phyloP scores from a whole-genome alignment of 257 asterid genomes.

The Penstemon eatonii region DNA sequence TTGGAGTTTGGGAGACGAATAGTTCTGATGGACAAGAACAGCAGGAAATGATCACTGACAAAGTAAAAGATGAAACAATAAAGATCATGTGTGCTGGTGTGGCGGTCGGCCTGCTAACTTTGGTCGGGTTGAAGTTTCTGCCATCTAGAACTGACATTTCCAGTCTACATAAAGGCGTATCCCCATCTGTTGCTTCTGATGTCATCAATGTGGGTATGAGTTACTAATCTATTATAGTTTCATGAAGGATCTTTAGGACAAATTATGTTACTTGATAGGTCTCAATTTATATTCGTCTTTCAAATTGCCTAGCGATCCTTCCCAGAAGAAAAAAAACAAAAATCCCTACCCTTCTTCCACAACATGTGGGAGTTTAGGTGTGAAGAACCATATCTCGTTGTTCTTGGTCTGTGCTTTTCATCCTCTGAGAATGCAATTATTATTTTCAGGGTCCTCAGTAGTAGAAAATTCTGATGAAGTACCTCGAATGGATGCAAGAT shows the following conservation, averaged over 20 bases:
- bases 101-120: constrained; percentile 74
- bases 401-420: constrained; percentile 21
- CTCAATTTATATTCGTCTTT: background rate
- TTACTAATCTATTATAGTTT: constrained; percentile 21
- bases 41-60: constrained; percentile 61
- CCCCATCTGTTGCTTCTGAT: constrained; percentile 57
- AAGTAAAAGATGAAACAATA: constrained; percentile 63
- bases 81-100: constrained; percentile 91
- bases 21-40: constrained; percentile 42
- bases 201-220: constrained; percentile 79
- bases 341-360: background rate
- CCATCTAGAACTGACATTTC: constrained; percentile 50
- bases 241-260: constrained; percentile 17
- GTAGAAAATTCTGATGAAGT: constrained; percentile 53
- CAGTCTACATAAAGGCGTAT: constrained; percentile 38
- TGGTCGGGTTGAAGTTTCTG: constrained; percentile 65
- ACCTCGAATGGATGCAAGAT: constrained; percentile 88
- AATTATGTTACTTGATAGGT: background rate
- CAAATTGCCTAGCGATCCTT: background rate
- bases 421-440: constrained; percentile 22
- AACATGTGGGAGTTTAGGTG: constrained; percentile 3
- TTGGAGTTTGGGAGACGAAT: constrained; percentile 34
- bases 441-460: constrained; percentile 49
- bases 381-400: background rate
- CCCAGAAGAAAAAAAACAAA: background rate